Evolutionary conservation across 257 asterid genomes (phyloP).

Genomic region (Petunia secreta): DNA sequence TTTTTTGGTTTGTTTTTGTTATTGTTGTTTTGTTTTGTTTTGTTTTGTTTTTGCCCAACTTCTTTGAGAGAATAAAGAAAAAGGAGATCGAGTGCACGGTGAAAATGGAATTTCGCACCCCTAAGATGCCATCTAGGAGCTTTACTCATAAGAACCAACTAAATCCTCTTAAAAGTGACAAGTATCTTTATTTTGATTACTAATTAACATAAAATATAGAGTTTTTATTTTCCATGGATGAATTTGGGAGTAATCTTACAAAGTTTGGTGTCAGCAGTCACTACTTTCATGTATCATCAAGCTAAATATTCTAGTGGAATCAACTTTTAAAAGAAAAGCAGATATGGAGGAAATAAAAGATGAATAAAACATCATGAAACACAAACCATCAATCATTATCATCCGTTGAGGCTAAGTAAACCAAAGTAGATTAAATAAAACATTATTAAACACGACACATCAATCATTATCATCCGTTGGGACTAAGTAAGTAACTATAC

Average conservation of each 20-base stretch:
- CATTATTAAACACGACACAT: background rate
- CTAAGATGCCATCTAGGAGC: background rate
- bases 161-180: background rate
- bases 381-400: constrained; percentile 18
- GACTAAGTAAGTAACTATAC: constrained; percentile 1
- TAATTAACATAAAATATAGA: background rate
- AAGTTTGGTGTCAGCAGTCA: constrained; percentile 27
- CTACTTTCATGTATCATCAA: constrained; percentile 12
- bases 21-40: too few species aligned
- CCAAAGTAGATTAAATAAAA: background rate
- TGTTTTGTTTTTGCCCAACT: too few species aligned
- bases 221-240: constrained; percentile 10
- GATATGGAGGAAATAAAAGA: background rate
- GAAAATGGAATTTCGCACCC: background rate
- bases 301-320: background rate
- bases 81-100: background rate
- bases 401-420: background rate
- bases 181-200: background rate
- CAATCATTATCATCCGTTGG: constrained; percentile 16
- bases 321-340: constrained; percentile 6
- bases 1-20: too few species aligned
- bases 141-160: background rate
- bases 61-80: background rate
- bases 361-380: background rate
- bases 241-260: background rate